Conservation (phyloP, 1,139 yeast genomes). For the Suzukiozyma palmioleophila region DNA sequence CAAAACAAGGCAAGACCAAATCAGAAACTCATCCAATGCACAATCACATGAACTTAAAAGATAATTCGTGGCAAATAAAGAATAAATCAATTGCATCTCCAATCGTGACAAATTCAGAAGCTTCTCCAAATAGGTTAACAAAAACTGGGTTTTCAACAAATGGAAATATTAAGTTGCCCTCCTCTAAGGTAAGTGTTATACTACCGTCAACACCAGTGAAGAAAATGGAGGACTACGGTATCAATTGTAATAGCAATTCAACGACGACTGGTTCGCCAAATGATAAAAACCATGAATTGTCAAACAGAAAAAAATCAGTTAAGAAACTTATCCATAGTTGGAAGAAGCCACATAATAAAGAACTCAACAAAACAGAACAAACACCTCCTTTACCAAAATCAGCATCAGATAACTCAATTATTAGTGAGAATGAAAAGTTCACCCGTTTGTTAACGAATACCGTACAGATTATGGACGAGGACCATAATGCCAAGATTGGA, state of each 20-base stretch:
- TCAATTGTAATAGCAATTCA: conserved; percentile 9
- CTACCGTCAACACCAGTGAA: conserved; percentile 69
- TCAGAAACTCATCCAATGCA: conserved; percentile 15
- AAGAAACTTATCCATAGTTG: conserved; percentile 40
- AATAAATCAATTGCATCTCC: conserved; percentile 16
- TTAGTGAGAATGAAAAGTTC: conserved; percentile 4
- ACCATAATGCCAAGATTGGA: conserved; percentile 21
- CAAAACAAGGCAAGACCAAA: conserved; percentile 4
- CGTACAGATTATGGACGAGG: conserved; percentile 5
- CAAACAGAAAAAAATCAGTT: conserved; percentile 33
- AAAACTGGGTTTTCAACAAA: conserved; percentile 45
- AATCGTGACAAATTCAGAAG: conserved; percentile 19
- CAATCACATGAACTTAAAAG: conserved; percentile 39
- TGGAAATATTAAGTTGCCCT: conserved; percentile 48
- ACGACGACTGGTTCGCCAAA: conserved; percentile 4
- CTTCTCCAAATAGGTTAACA: conserved; percentile 11
- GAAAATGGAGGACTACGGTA: conserved; percentile 42
- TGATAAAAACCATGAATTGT: conserved; percentile 9
- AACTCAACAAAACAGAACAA: background rate
- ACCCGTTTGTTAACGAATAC: conserved; percentile 1
- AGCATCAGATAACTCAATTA: background rate
- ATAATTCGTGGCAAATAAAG: conserved; percentile 39
- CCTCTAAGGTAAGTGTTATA: conserved; percentile 39
- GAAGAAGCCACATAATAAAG: conserved; percentile 25
- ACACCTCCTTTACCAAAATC: conserved; percentile 4